Evolutionary conservation across 2,329 filamentous ascomycete genomes (phyloP).

Genomic region (Hypoxylon sp.): DNA sequence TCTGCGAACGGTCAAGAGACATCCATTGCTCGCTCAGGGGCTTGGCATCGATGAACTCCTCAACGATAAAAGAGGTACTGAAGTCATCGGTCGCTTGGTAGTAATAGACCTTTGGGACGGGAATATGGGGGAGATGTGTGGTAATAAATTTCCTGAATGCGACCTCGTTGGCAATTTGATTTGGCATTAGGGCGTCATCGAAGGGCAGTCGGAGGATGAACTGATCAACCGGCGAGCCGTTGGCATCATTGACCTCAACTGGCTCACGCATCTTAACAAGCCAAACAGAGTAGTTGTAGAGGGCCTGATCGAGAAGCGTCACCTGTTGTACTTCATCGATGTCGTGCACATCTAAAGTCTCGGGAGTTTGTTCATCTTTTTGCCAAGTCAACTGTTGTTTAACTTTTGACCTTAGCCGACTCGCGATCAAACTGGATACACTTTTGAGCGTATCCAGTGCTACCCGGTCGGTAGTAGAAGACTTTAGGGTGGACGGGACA

Average conservation of each 20-base stretch:
- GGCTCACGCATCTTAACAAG: not conserved
- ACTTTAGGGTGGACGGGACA: not conserved
- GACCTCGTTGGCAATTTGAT: not conserved
- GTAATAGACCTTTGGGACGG: not conserved
- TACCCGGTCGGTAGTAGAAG: not conserved
- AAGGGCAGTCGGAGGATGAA: not conserved
- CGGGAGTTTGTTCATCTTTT: not conserved
- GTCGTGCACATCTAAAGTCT: not conserved
- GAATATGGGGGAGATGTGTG: not conserved
- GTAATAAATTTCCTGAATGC: not conserved
- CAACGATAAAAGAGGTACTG: not conserved
- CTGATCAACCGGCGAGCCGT: not conserved
- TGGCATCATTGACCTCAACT: not conserved
- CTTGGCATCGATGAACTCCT: slow-evolving; percentile 6
- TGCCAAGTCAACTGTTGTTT: not conserved
- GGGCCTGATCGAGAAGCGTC: not conserved
- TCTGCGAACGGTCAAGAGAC: not conserved
- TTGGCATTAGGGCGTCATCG: not conserved
- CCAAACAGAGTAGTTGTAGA: not conserved
- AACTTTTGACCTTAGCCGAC: not conserved
- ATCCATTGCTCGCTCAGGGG: not conserved
- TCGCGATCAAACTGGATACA: slow-evolving; percentile 1
- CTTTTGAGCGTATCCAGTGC: not conserved
- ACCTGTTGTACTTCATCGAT: not conserved
- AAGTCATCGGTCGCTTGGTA: not conserved